Evolutionary conservation across 768 basidiomycete genomes (phyloP), one percentile per base, ranked within the genome.

Genomic region (Amanita muscaria): DNA sequence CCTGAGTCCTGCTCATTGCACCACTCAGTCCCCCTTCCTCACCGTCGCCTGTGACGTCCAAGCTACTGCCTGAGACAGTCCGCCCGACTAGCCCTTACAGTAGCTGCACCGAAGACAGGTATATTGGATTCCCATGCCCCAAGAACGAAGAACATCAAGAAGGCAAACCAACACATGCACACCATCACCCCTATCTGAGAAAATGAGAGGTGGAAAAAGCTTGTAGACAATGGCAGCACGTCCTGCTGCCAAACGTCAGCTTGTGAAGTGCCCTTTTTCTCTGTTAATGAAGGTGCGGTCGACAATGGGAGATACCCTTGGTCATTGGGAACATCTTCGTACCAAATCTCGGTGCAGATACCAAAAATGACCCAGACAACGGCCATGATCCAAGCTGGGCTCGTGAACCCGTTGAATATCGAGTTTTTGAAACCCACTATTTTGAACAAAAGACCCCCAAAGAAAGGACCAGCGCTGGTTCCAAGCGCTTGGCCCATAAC

Each of bases 141-240:
- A 44, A 84, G 74, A 55, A 82, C 68, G 61, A 83, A 80, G 65
- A 82, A 83, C 59, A 72, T 79, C 15, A 75, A 68, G 75, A 80
- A 79, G 37, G 79, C 70, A 53, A 75, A 78, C 74, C 79, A 83
- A 57, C 79, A 83, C 76, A 83, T 80, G 55, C 73, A 79, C 31
- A 67, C 51, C 16, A 74, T 65, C 46, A 78, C 73, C 18, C 76
- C 70, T 72, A 75, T 40, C n/a, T 40, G 5, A 29, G 16, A 7
- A 8, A 12, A 12, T 7, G 5, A 12, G 40, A 30, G 21, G 9
- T 12, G 25, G 24, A 41, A 16, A 7, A 18, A 30, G 14, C 39
- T 15, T 29, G 25, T 12, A 22, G 24, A 24, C 12, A 1, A 24
- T 16, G 5, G 22, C 14, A 16, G 14, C n/a, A 5, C 12, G 7